Evolutionary conservation across 345 rosid species (phyloP), one percentile per base, ranked within the genome.

Genomic region (Moricandia arvensis): DNA sequence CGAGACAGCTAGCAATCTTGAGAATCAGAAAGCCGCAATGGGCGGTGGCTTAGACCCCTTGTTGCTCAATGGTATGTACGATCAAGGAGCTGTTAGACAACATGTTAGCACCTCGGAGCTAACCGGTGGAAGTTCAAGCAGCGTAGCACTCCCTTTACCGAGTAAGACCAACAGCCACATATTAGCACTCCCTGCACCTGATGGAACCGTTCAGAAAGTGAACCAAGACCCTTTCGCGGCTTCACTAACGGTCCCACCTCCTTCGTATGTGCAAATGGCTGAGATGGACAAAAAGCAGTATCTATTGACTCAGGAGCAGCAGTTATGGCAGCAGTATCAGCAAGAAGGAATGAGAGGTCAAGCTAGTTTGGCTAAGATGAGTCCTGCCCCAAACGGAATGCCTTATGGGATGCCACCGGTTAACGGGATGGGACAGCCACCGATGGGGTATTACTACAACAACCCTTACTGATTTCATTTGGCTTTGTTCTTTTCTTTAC

Each of bases 1-100:
- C 9, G 93, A 92, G 76, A 72, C 97, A 3, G 91, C 97, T 13
- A 90, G 98, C 74, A 78, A 88, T 75, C 83, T 95, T 18, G 84
- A 91, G 0, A 75, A 82, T 69, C 99, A 89, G 81, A 87, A 86
- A 73, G 85, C 89, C 3, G 65, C 90, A 7, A 75, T 90, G 86
- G 98, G 94, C 1, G 99, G 99, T 31, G 98, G 99, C 29, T 75
- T 95, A 45, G 94, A 95, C 74, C 89, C 93, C 5, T 58, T 91
- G 82, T 70, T 95, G 81, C 86, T 95, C 59, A 93, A 85, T 41
- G 96, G 97, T 18, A 92, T 92, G 93, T 95, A 95, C 67, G 97
- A 95, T 74, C 97, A 88, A 71, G 99, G 97, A 79, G 81, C 71
- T 13, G 92, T 87, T 69, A 84, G 86, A 77, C 93, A 91, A 59